Evolutionary conservation across 2,329 filamentous ascomycete species (phyloP), one percentile per base, ranked within the genome.

Genomic region (Triangularia verruculosa): DNA sequence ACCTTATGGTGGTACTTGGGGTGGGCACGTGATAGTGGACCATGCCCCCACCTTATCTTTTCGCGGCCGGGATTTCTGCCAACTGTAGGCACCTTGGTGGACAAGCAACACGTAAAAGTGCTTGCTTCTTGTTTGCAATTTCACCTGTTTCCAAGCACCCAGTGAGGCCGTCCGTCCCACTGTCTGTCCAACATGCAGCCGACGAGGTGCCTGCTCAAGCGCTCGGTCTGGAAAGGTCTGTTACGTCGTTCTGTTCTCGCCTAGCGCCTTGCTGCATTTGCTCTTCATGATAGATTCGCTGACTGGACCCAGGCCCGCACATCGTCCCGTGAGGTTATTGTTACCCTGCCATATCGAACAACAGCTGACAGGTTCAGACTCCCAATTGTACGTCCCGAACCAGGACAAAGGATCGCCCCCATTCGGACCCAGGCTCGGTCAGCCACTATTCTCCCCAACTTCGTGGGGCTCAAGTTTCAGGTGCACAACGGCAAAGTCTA

Each of bases 401-500:
- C 83, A 5, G 89, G 88, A 72, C 82, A 91, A 70, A 84, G 83
- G 68, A 80, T 85, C 3, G 86, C 85, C 43, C 89, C 92, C 12
- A 93, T 97, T 75, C 88, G 86, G 73, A 97, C 93, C 15, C 91
- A 94, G 76, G 93, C 93, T 39, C 91, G 93, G 68, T 86, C 89
- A 62, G 93, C 93, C 30, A 96, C 93, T 5, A 95, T 97, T 72
- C 83, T 97, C 62, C 93, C 93, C 67, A 96, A 91, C 78, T 97
- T 97, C 75, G 92, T 97, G 61, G 93, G 93, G 13, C 80, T 96
- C 72, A 89, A 87, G 75, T 97, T 97, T 77, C 89, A 93, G 77
- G 86, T 97, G 64, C 90, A 97, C 80, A 96, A 97, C 76, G 93
- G 93, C 72, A 96, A 95, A 80, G 85, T 84, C 30, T 97, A 97